Conservation (phyloP, 176 grass and related monocot genomes). For the Oryza australiensis region DNA sequence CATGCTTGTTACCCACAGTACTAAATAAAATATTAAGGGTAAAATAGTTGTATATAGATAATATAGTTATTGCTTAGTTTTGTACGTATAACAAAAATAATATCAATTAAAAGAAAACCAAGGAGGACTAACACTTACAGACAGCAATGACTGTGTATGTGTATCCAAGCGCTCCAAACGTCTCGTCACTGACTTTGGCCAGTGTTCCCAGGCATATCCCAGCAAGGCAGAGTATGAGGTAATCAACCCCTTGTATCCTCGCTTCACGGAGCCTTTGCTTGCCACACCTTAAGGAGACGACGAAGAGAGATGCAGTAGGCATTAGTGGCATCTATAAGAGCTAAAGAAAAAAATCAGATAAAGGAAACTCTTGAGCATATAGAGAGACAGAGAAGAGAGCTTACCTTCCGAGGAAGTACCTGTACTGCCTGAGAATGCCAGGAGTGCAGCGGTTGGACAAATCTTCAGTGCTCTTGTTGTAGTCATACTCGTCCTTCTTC, state of each 20-base stretch:
- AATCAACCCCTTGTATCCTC: constrained; percentile 69
- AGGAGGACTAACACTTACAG: constrained; percentile 50
- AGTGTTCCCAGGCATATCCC: constrained; percentile 82
- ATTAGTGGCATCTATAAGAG: not conserved
- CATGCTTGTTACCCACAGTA: too few species aligned
- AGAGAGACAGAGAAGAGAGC: not conserved
- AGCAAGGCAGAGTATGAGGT: constrained; percentile 70
- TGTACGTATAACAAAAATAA: too few species aligned
- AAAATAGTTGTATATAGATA: too few species aligned
- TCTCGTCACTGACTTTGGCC: constrained; percentile 80
- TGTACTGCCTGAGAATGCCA: constrained; percentile 72
- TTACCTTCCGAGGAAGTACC: constrained; percentile 91
- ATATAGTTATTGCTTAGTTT: too few species aligned
- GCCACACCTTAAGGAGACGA: constrained; percentile 45
- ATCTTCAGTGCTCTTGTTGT: constrained; percentile 60
- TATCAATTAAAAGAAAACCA: too few species aligned
- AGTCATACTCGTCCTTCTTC: constrained; percentile 71
- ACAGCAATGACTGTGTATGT: constrained; percentile 85
- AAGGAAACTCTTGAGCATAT: not conserved
- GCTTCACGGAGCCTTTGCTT: constrained; percentile 82
- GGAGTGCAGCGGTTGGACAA: constrained; percentile 62
- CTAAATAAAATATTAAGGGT: too few species aligned
- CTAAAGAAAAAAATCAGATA: not conserved
- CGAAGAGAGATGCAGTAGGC: not conserved
- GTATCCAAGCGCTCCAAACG: constrained; percentile 71